phyloP scores from a whole-genome alignment of 2,329 filamentous ascomycete genomes.

The Colletotrichum gigasporum region DNA sequence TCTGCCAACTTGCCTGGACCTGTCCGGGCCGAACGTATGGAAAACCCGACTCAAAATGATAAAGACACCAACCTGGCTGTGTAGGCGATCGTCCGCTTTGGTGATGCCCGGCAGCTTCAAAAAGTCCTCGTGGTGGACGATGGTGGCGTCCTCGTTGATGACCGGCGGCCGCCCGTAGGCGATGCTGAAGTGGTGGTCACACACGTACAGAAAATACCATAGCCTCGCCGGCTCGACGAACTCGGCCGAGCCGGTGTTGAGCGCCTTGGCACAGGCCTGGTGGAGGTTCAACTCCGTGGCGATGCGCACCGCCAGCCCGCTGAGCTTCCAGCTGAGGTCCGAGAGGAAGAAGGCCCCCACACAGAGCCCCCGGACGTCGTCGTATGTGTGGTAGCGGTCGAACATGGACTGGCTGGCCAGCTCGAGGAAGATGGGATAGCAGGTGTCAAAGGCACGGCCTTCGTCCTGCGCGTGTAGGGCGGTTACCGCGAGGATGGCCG shows the following conservation, averaged over 20 bases:
- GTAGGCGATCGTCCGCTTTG: slow-evolving; percentile 62
- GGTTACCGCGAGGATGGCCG: slow-evolving; percentile 44
- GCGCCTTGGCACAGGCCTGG: slow-evolving; percentile 59
- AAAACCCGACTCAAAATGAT: slow-evolving; percentile 68
- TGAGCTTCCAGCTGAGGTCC: slow-evolving; percentile 65
- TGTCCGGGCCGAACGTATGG: slow-evolving; percentile 66
- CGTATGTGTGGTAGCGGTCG: slow-evolving; percentile 60
- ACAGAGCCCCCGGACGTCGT: slow-evolving; percentile 68
- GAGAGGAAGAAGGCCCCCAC: slow-evolving; percentile 73
- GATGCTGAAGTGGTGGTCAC: slow-evolving; percentile 73
- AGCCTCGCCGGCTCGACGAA: slow-evolving; percentile 65
- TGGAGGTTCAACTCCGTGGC: slow-evolving; percentile 67
- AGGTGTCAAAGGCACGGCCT: slow-evolving; percentile 61
- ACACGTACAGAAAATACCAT: slow-evolving; percentile 72
- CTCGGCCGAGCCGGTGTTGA: slow-evolving; percentile 51
- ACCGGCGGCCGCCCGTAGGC: slow-evolving; percentile 68
- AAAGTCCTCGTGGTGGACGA: slow-evolving; percentile 66
- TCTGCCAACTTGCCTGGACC: slow-evolving; percentile 45
- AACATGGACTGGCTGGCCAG: slow-evolving; percentile 68
- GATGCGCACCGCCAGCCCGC: slow-evolving; percentile 66
- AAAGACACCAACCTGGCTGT: slow-evolving; percentile 69
- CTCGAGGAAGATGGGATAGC: slow-evolving; percentile 66
- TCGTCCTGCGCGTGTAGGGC: slow-evolving; percentile 41
- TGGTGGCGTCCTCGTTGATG: slow-evolving; percentile 65
- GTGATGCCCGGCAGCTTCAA: slow-evolving; percentile 59